Evolutionary conservation across 805 yeast genomes (phyloP).

Genomic region (Maudiozyma barnettii): DNA sequence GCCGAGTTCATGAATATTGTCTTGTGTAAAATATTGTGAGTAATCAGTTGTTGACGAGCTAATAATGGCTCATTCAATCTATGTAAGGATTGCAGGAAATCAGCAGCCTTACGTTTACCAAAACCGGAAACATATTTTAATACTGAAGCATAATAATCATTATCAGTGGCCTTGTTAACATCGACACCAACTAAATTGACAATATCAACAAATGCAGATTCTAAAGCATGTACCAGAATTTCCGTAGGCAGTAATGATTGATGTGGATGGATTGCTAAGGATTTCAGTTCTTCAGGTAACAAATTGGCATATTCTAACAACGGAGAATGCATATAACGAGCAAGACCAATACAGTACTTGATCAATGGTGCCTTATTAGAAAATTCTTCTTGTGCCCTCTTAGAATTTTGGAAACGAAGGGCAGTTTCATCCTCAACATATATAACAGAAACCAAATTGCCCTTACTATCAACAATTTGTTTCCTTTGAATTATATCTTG

Average conservation of each 20-base stretch:
- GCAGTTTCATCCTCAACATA: slow-evolving; percentile 95
- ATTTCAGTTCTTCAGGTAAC: slow-evolving; percentile 54
- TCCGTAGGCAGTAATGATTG: slow-evolving; percentile 66
- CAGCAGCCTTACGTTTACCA: slow-evolving; percentile 92
- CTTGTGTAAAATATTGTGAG: slow-evolving; percentile 68
- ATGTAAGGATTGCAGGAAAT: slow-evolving; percentile 73
- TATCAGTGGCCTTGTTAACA: slow-evolving; percentile 77
- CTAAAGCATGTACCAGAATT: slow-evolving; percentile 53
- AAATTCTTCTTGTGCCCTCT: slow-evolving; percentile 65
- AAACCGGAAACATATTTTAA: slow-evolving; percentile 81
- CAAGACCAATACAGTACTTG: slow-evolving; percentile 80
- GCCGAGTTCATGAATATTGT: slow-evolving; percentile 86
- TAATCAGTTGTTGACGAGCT: slow-evolving; percentile 84
- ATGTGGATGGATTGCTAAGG: slow-evolving; percentile 59
- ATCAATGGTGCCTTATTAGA: slow-evolving; percentile 75
- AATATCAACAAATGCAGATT: slow-evolving; percentile 78
- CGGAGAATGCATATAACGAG: slow-evolving; percentile 91
- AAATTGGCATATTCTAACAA: slow-evolving; percentile 77
- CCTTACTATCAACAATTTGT: slow-evolving; percentile 44
- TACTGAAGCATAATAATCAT: slow-evolving; percentile 53
- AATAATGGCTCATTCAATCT: slow-evolving; percentile 36
- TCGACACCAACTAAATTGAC: slow-evolving; percentile 90
- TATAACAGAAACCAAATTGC: slow-evolving; percentile 53
- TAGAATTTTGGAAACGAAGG: slow-evolving; percentile 71
- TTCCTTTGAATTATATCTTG: slow-evolving; percentile 48